Base-by-base conservation (phyloP, 768 basidiomycete species). In the Mycena filopes region DNA sequence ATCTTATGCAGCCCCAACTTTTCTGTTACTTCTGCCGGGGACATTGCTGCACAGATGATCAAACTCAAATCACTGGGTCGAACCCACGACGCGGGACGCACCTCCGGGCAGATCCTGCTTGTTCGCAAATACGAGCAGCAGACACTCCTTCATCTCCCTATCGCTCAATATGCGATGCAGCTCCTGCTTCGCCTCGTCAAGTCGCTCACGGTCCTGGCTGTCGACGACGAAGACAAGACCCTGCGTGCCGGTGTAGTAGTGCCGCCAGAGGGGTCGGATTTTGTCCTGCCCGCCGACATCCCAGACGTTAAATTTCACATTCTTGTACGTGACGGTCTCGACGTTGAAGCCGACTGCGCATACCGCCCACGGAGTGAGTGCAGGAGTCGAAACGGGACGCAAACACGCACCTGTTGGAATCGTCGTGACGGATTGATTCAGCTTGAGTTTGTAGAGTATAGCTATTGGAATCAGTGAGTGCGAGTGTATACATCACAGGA, bases 211-310 rank as follows among this genome's bases (percentile, higher is more conserved):
- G 78, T 99, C 97, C 74, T 95, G 94, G 67, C 95, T 96, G 80
- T 99, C 97, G 62, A 99, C 95, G 61, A 99, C 97, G 76, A 98
- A 99, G 59, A 99, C 96, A 68, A 99, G 89, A 61, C 96, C 97
- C 81, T 99, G 97, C 1, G 97, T 99, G 65, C 97, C 97, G 15
- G 97, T 98, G 82, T 98, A 99, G 80, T 99, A 99, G 80, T 99
- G 97, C 80, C 97, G 87, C 97, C 97, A 99, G 43, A 99, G 84
- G 26, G 97, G 97, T 54, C 97, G 87, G 75, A 99, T 99, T 86
- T 99, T 99, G 84, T 99, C 97, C 81, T 99, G 97, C n/a, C 97
- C 97, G 72, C 97, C 97, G 42, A 99, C 97, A 75, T 98, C 95
- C 95, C 95, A 93, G 9, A 94, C 91, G 70, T 94, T 95, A 83